Conservation (phyloP, 352 stramenopile genomes). For the Thalassiosira ordinaria region DNA sequence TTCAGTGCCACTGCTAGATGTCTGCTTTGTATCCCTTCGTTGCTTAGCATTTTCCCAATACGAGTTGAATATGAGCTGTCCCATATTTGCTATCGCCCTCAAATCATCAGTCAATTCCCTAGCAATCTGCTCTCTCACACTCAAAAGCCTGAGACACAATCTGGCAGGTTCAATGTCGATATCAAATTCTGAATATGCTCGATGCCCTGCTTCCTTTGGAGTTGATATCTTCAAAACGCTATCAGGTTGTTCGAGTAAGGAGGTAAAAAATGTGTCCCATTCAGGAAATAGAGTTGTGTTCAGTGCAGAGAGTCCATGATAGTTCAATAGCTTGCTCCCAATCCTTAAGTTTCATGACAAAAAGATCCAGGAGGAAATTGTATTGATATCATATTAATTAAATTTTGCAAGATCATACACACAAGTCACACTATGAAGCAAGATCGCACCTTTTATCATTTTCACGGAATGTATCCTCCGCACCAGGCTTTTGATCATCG, state of each 20-base stretch:
- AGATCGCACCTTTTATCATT: slow-evolving; percentile 43
- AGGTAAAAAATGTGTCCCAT: slow-evolving; percentile 72
- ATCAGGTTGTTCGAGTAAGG: slow-evolving; percentile 63
- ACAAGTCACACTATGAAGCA: too few species aligned
- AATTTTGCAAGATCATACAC: too few species aligned
- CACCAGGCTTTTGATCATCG: slow-evolving; percentile 26
- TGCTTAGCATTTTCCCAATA: slow-evolving; percentile 60
- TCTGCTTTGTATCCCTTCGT: slow-evolving; percentile 24
- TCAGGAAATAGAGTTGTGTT: slow-evolving; percentile 73
- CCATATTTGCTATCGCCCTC: slow-evolving; percentile 70
- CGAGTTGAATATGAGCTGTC: slow-evolving; percentile 59
- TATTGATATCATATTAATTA: too few species aligned
- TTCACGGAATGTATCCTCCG: slow-evolving; percentile 42
- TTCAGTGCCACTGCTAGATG: too few species aligned
- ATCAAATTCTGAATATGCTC: slow-evolving; percentile 60
- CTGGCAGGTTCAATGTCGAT: slow-evolving; percentile 75
- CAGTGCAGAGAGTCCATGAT: slow-evolving; percentile 71
- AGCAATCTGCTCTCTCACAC: slow-evolving; percentile 77
- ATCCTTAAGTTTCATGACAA: slow-evolving; percentile 16
- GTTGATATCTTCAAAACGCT: slow-evolving; percentile 54
- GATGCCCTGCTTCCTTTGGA: slow-evolving; percentile 26
- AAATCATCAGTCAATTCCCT: slow-evolving; percentile 69
- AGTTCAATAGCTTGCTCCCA: slow-evolving; percentile 63
- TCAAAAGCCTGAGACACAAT: slow-evolving; percentile 68
- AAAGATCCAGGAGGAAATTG: too few species aligned